Conservation (phyloP, 2,329 filamentous ascomycete genomes). For the Pseudocercospora cruenta region DNA sequence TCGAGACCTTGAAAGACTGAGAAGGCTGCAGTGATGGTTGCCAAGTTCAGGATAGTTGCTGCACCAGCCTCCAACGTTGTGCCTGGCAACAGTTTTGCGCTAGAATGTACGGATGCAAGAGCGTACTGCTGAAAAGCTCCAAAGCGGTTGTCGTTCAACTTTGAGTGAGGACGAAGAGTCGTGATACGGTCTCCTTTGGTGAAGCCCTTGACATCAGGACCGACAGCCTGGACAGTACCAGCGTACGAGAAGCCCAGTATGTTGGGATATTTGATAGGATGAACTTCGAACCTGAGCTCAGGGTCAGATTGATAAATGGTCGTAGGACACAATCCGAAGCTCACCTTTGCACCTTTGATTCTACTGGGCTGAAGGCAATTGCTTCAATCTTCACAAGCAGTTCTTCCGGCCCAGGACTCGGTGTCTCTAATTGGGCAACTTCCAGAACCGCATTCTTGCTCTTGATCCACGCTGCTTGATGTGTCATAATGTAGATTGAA, state of each 20-base stretch:
- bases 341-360: conserved; percentile 4
- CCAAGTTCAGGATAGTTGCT: conserved; percentile 10
- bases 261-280: conserved; percentile 31
- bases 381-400: conserved; percentile 29
- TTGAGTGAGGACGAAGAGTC: conserved; percentile 10
- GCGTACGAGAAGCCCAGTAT: conserved; percentile 39
- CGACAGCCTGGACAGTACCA: conserved; percentile 38
- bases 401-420: conserved; percentile 15
- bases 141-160: conserved; percentile 10
- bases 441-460: not conserved
- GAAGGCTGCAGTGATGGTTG: conserved; percentile 28
- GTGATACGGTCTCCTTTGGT: conserved; percentile 37
- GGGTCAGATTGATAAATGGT: not conserved
- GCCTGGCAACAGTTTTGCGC: conserved; percentile 22
- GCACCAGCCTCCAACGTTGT: conserved; percentile 16
- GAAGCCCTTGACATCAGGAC: conserved; percentile 31
- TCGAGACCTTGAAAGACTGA: conserved; percentile 12
- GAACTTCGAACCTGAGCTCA: not conserved
- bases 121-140: conserved; percentile 16
- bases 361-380: conserved; percentile 1
- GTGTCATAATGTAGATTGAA: conserved; percentile 1
- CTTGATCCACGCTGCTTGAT: conserved; percentile 6
- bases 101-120: conserved; percentile 18
- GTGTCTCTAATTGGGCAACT: not conserved
- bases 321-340: not conserved